These are phyloP conservation scores for Thermoascus crustaceus DNA, from an alignment of 2,329 filamentous ascomycete genomes.

Conservation along the genomic window DNA sequence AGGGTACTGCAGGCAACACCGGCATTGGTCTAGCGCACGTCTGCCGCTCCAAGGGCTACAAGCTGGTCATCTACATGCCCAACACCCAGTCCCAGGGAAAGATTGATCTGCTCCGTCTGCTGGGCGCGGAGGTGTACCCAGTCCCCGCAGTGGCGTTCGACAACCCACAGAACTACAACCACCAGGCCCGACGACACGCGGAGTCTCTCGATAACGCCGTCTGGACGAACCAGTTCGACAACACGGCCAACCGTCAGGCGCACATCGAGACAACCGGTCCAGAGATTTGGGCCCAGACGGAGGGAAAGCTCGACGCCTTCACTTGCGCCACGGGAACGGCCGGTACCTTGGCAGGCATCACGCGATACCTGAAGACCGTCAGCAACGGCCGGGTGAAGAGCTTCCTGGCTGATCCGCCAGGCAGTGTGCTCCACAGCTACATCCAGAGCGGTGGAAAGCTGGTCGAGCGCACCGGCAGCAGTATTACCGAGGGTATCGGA, in stretches of 20 bases:
- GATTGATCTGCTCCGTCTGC: constrained; percentile 80
- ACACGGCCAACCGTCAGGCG: constrained; percentile 83
- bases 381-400: constrained; percentile 71
- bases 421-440: constrained; percentile 87
- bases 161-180: constrained; percentile 94
- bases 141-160: constrained; percentile 95
- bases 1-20: constrained; percentile 96
- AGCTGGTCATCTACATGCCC: constrained; percentile 98
- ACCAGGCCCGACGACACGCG: constrained; percentile 87
- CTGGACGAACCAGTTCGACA: constrained; percentile 99
- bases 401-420: constrained; percentile 89
- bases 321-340: constrained; percentile 91
- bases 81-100: constrained; percentile 98
- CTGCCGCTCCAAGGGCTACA: constrained; percentile 84
- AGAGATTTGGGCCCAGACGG: constrained; percentile 92
- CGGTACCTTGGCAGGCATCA: constrained; percentile 82
- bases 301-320: constrained; percentile 80
- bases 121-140: constrained; percentile 91
- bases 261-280: constrained; percentile 96
- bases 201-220: constrained; percentile 78
- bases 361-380: constrained; percentile 77
- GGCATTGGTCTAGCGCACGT: constrained; percentile 97
- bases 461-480: constrained; percentile 70
- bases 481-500: constrained; percentile 96
- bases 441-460: constrained; percentile 77